Evolutionary conservation across 495 filamentous ascomycete genomes (phyloP).

Genomic region (Aspergillus haitiensis): DNA sequence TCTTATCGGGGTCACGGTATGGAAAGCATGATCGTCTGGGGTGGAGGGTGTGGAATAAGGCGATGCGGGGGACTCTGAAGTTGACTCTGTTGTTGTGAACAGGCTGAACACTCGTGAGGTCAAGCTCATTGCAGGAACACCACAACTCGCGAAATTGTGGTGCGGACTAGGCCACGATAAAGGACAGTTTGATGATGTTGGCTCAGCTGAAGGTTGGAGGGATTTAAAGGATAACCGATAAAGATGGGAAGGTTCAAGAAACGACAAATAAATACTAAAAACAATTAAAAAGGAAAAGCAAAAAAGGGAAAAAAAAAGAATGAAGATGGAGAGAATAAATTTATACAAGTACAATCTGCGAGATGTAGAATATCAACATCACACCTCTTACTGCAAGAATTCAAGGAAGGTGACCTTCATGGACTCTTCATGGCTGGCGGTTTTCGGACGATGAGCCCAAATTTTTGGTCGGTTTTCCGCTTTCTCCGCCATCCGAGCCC

Average conservation of each 20-base stretch:
- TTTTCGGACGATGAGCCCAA: constrained; percentile 24
- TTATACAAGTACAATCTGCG: constrained; percentile 21
- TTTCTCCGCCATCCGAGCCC: constrained; percentile 36
- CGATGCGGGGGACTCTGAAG: constrained; percentile 26
- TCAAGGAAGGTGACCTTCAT: constrained; percentile 4
- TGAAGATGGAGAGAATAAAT: constrained; percentile 26
- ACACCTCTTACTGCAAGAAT: constrained; percentile 16
- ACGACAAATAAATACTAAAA: constrained; percentile 18
- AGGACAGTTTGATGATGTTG: constrained; percentile 30
- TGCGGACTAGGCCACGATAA: constrained; percentile 35
- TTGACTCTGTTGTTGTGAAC: constrained; percentile 42
- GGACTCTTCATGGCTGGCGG: neutral
- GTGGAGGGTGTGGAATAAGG: constrained; percentile 12
- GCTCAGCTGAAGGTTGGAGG: constrained; percentile 17
- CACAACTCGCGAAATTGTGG: constrained; percentile 37
- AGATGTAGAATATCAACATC: constrained; percentile 20
- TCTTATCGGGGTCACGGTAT: constrained; percentile 22
- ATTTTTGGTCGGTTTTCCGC: constrained; percentile 43
- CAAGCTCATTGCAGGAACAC: constrained; percentile 49
- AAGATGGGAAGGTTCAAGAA: constrained; percentile 14
- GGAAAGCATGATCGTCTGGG: constrained; percentile 19
- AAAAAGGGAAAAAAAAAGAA: constrained; percentile 13
- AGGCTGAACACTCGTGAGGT: constrained; percentile 47
- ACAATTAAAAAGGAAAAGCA: constrained; percentile 12
- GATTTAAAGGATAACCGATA: constrained; percentile 9